Evolutionary conservation across 768 basidiomycete genomes (phyloP).

Genomic region (Pulveroboletus sp.): DNA sequence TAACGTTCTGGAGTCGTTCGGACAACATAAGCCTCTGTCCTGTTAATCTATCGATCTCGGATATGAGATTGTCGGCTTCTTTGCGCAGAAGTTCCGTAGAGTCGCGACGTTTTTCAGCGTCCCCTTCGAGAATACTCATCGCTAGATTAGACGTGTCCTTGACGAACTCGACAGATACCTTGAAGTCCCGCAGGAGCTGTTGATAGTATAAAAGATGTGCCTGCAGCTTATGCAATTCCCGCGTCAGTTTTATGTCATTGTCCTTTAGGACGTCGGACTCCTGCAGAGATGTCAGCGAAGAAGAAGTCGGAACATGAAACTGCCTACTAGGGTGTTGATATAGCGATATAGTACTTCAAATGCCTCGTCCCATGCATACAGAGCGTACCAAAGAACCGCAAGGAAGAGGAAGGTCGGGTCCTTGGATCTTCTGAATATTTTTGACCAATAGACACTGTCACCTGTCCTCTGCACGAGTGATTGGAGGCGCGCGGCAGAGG

Average conservation of each 20-base stretch:
- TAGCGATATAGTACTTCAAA: slow-evolving; percentile 35
- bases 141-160: background rate
- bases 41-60: slow-evolving; percentile 48
- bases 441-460: slow-evolving; percentile 7
- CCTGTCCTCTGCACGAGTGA: slow-evolving; percentile 7
- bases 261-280: background rate
- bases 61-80: slow-evolving; percentile 47
- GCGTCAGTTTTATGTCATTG: background rate
- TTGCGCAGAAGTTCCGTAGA: slow-evolving; percentile 40
- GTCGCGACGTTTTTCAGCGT: slow-evolving; percentile 2
- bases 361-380: slow-evolving; percentile 55
- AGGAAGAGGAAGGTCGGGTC: slow-evolving; percentile 51
- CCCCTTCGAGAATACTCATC: slow-evolving; percentile 18
- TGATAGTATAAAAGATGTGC: background rate
- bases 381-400: slow-evolving; percentile 46
- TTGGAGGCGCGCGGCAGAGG: slow-evolving; percentile 3
- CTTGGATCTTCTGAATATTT: slow-evolving; percentile 8
- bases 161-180: background rate
- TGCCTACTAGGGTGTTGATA: background rate
- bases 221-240: background rate
- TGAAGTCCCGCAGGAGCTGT: background rate
- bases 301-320: background rate
- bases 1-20: slow-evolving; percentile 33
- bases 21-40: slow-evolving; percentile 29
- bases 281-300: background rate